Base-by-base conservation (phyloP, 345 rosid species). In the Sapria himalayana region DNA sequence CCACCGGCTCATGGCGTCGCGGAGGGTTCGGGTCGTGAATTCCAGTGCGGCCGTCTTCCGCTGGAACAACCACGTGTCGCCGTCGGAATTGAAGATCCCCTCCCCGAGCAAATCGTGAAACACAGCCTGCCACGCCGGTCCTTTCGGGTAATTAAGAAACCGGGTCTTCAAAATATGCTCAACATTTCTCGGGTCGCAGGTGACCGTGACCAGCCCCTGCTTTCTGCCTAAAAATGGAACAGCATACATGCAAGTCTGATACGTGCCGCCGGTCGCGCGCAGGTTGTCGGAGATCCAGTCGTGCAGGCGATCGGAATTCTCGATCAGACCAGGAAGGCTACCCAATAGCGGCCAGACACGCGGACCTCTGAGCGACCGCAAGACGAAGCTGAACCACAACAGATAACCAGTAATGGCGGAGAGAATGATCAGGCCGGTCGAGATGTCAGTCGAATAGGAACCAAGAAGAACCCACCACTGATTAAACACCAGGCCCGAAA, bases 1-100 rank as follows among this genome's bases (percentile, higher is more conserved):
- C 97, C 97, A 86, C 1, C 97, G 77, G 53, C 81, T 82, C 97
- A 86, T 86, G 53, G 97, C 97, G 41, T 78, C 94, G 43, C 97
- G 94, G 12, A 86, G 85, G 5, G 94, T 86, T 63, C 89, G 56
- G 14, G 97, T 86, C 55, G 97, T 86, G 57, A 86, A 86, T 56
- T 86, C 97, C 50, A 86, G 71, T 4, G 97, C 94, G 16, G 97
- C 94, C 3, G 97, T 86, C 53, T 67, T 86, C n/a, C 97, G 62
- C 52, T 86, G 97, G 51, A 76, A 81, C 32, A 72, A 73, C 97
- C 94, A 86, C 63, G 92, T 78, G 65, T 76, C 82, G 0, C 94
- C 92, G 4, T 86, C 94, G 1, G 94, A 78, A 38, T 86, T 86
- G 53, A 86, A 86, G 56, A 86, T 81, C 23, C 97, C 97, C 48